A percentile compares a stretch with the other conserved stretches of the same genome.
These are phyloP conservation scores for Lignosus rhinocerotis DNA, from an alignment of 1,284 basidiomycete species.

Conservation along the genomic window DNA sequence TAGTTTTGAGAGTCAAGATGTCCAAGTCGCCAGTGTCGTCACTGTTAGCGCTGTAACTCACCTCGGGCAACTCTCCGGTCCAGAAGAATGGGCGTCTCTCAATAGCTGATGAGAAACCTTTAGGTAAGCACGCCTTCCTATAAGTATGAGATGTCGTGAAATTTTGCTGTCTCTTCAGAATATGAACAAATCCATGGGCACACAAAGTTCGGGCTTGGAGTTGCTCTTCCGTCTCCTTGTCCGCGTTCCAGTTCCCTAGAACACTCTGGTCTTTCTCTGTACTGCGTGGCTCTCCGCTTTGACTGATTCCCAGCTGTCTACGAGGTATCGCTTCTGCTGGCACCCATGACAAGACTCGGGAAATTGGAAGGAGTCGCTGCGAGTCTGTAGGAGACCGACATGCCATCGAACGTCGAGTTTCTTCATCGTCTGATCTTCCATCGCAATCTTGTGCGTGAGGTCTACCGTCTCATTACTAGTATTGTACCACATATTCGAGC, in stretches of 20 bases:
- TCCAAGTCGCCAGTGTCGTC: not conserved
- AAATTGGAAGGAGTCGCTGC: constrained; percentile 22
- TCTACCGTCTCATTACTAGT: not conserved
- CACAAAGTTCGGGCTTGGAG: constrained; percentile 84
- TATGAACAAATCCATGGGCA: constrained; percentile 65
- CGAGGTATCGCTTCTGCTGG: constrained; percentile 60
- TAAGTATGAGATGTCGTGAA: constrained; percentile 11
- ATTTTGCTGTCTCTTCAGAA: constrained; percentile 35
- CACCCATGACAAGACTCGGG: constrained; percentile 37
- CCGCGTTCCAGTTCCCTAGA: constrained; percentile 91
- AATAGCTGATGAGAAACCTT: constrained; percentile 23
- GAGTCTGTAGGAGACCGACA: constrained; percentile 23
- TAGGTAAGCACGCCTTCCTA: constrained; percentile 20
- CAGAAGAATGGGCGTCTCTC: not conserved
- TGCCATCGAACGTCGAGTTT: not conserved
- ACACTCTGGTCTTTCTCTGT: constrained; percentile 37
- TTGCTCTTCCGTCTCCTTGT: constrained; percentile 76
- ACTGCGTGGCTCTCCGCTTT: constrained; percentile 38
- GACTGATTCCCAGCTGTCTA: constrained; percentile 41
- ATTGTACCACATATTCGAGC: too few species aligned
- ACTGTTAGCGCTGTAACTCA: not conserved
- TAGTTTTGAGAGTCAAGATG: not conserved
- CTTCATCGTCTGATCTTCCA: too few species aligned
- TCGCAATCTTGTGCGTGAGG: not conserved
- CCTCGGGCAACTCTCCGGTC: constrained; percentile 13